Evolutionary conservation across 1,284 basidiomycete genomes (phyloP).

Genomic region (Schizophyllum amplum): DNA sequence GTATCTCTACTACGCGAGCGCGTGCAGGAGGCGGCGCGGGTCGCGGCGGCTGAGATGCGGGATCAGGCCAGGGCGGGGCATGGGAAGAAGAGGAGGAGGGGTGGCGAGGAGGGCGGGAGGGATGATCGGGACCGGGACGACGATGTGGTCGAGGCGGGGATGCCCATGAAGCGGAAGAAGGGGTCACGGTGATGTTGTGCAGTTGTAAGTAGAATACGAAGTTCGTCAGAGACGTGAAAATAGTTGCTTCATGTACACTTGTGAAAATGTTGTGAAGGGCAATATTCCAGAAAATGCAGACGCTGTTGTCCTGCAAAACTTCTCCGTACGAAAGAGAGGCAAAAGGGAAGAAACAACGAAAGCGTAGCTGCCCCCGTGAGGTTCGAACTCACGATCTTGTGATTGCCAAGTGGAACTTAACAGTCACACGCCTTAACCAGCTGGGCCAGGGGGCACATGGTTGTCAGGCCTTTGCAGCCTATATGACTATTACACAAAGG

Average conservation of each 20-base stretch:
- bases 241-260: too few species aligned
- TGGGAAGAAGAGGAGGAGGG: constrained; percentile 44
- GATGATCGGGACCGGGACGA: constrained; percentile 84
- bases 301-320: too few species aligned
- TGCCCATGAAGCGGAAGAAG: constrained; percentile 50
- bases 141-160: constrained; percentile 76
- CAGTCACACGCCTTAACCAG: background rate
- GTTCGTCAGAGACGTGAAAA: too few species aligned
- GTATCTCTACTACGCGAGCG: constrained; percentile 84
- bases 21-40: constrained; percentile 82
- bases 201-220: too few species aligned
- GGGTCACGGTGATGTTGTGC: background rate
- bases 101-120: constrained; percentile 32
- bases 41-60: constrained; percentile 77
- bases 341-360: background rate
- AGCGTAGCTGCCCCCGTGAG: background rate
- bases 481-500: too few species aligned
- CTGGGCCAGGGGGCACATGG: background rate
- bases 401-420: background rate
- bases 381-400: background rate
- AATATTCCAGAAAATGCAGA: too few species aligned
- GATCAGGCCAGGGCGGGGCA: constrained; percentile 48
- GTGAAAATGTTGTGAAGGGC: too few species aligned
- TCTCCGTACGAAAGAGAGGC: too few species aligned
- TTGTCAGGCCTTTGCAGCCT: too few species aligned